Base-by-base conservation (phyloP, 148 eudicot species). In the Persicaria maculosa region DNA sequence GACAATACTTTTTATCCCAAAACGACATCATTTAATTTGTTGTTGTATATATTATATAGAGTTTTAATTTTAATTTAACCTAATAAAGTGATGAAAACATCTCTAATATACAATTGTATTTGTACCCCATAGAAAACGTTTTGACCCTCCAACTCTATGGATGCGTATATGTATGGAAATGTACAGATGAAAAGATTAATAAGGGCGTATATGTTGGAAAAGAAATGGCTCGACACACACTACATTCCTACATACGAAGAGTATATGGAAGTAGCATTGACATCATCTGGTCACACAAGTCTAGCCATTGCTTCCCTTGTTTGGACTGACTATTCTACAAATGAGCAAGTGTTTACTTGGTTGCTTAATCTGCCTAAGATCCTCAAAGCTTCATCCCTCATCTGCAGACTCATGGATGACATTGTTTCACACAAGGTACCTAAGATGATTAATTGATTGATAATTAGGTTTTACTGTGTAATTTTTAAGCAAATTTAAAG, bases 331-430 rank as follows among this genome's bases (percentile, higher is more conserved):
- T 72, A 52, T 3, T 52, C 48, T 31, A 61, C 52, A 36, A 67
- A 71, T 5, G 17, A 75, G 55, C n/a, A 68, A 75, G 64, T 22
- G 17, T 67, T 75, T 19, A 31, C 48, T 3, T 75, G 78, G 73
- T 16, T 64, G 50, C 47, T 68, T 10, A 50, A 20, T 31, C n/a
- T 25, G 50, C 78, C 78, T 65, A 53, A 16, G 69, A 65, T 65
- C 19, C 17, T 14, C 25, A 16, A 52, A 14, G 78, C 78, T 16
- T 14, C 65, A 7, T 25, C 47, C 4, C 7, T 67, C 45, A 75
- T 75, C 4, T 7, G 31, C 55, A 67, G 78, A 62, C 48, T 75
- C 31, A 75, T 67, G 78, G 78, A 75, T 36, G 77, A 75, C 73
- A 75, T 75, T 4, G 78, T 67, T 11, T 47, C 64, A 9, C 71